Evolutionary conservation across 2,329 filamentous ascomycete species (phyloP), one percentile per base, ranked within the genome.

Genomic region (Phialocephala sp.): DNA sequence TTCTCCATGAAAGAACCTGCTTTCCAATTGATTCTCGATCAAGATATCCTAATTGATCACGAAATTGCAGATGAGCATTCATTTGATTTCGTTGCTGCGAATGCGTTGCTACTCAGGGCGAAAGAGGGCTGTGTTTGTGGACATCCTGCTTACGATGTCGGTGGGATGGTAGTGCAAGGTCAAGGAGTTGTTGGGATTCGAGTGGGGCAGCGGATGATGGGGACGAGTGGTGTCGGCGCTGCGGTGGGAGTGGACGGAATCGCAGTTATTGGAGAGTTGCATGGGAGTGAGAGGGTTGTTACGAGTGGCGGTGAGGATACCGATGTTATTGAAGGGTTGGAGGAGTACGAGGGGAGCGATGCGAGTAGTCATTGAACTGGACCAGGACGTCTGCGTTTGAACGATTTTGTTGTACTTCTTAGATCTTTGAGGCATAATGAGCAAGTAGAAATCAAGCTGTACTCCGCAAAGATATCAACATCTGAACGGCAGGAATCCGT

Each of bases 11-110:
- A 50, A 4, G 52, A 62, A 35, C 60, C 60, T 14, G 60, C 54
- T 8, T 62, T 62, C 24, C 60, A 62, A 41, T n/a, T 62, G 12
- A 62, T 62, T 18, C 50, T 62, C 22, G 60, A 62, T 35, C 60
- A 47, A 56, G 60, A 62, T 14, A 57, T 62, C n/a, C n/a, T 62
- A 3, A 45, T 62, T 9, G 60, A 56, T 36, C 60, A 62, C 18
- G 60, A 62, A 37, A 56, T 62, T 20, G 60, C 22, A 20, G 60
- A 57, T 35, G 60, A 45, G n/a, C 56, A 54, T 35, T 35, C 24
- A 1, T 54, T 54, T 35, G 50, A 54, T 35, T 54, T 32, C 32
- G 27, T 3, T 1, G 50, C 11, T 27, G 24, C 27, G 50, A n/a
- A 27, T 12, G 50, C 22, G 24, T 54, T 54, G 50, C 32, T 54